phyloP scores from a whole-genome alignment of 2,329 filamentous ascomycete genomes.

The Microcyclospora pomicola region DNA sequence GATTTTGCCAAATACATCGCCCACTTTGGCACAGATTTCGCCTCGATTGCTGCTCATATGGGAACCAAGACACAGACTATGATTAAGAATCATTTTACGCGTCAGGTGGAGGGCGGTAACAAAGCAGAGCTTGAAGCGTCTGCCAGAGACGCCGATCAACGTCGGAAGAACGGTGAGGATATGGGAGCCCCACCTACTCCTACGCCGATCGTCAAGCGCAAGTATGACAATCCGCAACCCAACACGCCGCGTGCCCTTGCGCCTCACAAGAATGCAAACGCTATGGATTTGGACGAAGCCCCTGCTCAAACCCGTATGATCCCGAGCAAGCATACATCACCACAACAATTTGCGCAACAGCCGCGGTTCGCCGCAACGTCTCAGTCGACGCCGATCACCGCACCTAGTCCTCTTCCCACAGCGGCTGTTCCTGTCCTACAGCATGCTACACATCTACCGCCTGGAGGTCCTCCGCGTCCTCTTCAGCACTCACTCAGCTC shows the following conservation, averaged over 20 bases:
- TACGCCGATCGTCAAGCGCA: slow-evolving; percentile 33
- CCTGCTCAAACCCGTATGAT: slow-evolving; percentile 11
- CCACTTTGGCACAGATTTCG: slow-evolving; percentile 69
- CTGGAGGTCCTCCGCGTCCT: slow-evolving; percentile 12
- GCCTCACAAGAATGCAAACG: slow-evolving; percentile 25
- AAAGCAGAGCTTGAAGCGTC: slow-evolving; percentile 27
- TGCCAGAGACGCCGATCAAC: slow-evolving; percentile 29
- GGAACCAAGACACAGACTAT: slow-evolving; percentile 76
- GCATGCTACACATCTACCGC: slow-evolving; percentile 3
- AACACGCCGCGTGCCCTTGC: slow-evolving; percentile 29
- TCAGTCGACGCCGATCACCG: slow-evolving; percentile 18
- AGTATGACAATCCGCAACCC: slow-evolving; percentile 31
- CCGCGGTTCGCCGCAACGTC: slow-evolving; percentile 18
- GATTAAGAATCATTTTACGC: slow-evolving; percentile 47
- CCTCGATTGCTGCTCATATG: slow-evolving; percentile 62
- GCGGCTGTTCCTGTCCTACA: slow-evolving; percentile 11
- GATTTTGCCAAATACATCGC: slow-evolving; percentile 61
- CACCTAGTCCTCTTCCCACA: slow-evolving; percentile 15
- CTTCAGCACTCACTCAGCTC: slow-evolving; percentile 17
- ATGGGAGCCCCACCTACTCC: slow-evolving; percentile 36
- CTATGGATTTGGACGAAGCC: slow-evolving; percentile 27
- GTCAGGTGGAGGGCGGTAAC: slow-evolving; percentile 31
- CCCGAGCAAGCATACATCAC: slow-evolving; percentile 25
- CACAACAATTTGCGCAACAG: slow-evolving; percentile 20
- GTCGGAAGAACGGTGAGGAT: slow-evolving; percentile 31